phyloP scores from a whole-genome alignment of 805 yeast genomes.

The Candida patagonica region DNA sequence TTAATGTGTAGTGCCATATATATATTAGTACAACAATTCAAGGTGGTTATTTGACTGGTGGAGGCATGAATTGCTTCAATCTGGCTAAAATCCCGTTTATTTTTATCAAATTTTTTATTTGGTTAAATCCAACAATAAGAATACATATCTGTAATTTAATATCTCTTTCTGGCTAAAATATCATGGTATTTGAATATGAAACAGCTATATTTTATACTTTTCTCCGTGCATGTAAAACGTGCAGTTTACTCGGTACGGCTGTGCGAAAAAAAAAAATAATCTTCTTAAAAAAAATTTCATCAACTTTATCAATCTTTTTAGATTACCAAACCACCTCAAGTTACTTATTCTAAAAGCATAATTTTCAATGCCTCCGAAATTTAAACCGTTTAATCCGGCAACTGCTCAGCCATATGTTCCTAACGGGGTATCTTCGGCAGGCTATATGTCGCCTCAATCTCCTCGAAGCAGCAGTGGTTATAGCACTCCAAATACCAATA shows the following conservation, averaged over 20 bases:
- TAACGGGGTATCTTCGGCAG: not conserved
- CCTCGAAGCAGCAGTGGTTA: slow-evolving; percentile 11
- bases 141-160: no score
- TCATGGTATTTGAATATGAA: no score
- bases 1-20: no score
- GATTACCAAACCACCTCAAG: no score
- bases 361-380: slow-evolving; percentile 13
- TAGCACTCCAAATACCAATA: slow-evolving; percentile 18
- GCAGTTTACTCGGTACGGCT: not conserved
- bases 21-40: no score
- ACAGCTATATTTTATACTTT: no score
- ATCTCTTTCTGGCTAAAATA: no score
- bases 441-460: slow-evolving; percentile 1
- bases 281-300: no score
- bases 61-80: not conserved
- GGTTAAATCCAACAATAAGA: no score
- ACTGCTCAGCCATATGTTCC: not conserved
- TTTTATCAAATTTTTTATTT: not conserved
- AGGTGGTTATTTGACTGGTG: no score
- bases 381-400: slow-evolving; percentile 5
- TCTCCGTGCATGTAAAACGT: not conserved
- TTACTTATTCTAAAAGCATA: no score
- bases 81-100: not conserved
- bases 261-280: not conserved
- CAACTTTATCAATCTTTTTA: no score